Conservation (phyloP, 2,329 filamentous ascomycete species). For the Byssothecium circinans region DNA sequence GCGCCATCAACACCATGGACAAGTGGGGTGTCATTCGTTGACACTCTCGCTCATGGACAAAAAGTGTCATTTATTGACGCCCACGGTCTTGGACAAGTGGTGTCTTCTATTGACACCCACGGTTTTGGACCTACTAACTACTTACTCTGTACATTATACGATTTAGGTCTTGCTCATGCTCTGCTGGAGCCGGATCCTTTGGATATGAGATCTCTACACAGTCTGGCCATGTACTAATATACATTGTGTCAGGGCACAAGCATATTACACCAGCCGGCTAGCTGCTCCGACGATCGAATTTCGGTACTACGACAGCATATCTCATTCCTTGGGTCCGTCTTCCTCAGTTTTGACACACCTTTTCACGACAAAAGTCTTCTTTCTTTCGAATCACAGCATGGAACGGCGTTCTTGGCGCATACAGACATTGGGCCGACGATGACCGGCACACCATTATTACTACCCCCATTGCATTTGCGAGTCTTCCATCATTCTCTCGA, state of each 20-base stretch:
- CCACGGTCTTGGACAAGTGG: conserved; percentile 82
- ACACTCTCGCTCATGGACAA: background rate
- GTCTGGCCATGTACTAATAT: background rate
- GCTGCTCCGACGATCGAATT: background rate
- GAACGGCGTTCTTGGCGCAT: background rate
- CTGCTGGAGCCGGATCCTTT: background rate
- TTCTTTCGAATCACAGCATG: background rate
- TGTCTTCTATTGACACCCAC: conserved; percentile 64
- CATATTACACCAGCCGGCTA: background rate
- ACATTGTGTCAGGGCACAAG: background rate
- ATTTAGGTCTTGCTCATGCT: too few relatives aligned
- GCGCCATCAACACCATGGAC: conserved; percentile 60
- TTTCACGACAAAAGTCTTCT: background rate
- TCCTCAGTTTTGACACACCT: background rate
- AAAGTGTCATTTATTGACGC: too few relatives aligned
- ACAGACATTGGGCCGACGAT: background rate
- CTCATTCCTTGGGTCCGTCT: background rate
- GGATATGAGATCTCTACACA: background rate
- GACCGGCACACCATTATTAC: background rate
- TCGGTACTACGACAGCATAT: background rate
- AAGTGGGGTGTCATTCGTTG: conserved; percentile 82
- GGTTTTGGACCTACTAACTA: background rate
- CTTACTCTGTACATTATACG: background rate
- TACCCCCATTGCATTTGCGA: background rate
- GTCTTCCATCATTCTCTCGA: background rate